Conservation (phyloP, 2,329 filamentous ascomycete species). For the Calonectria multiphialidica region DNA sequence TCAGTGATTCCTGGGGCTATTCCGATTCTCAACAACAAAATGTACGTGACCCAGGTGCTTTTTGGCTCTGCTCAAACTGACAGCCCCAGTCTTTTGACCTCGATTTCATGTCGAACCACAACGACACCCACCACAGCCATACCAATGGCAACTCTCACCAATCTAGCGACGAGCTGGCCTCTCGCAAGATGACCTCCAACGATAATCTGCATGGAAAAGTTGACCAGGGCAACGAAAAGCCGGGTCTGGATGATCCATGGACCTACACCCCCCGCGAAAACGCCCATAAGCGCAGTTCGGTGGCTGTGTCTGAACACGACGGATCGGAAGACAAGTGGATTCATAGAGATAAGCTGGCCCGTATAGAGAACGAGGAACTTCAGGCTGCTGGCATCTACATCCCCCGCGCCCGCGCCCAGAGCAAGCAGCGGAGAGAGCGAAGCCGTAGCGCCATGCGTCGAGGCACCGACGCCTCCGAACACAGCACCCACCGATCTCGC, state of each 20-base stretch:
- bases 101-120: slow-evolving; percentile 26
- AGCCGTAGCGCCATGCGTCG: slow-evolving; percentile 51
- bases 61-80: slow-evolving; percentile 25
- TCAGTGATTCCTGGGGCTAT: slow-evolving; percentile 59
- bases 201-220: slow-evolving; percentile 47
- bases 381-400: slow-evolving; percentile 81
- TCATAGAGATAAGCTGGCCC: slow-evolving; percentile 84
- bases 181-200: slow-evolving; percentile 52
- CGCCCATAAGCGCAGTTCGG: slow-evolving; percentile 41
- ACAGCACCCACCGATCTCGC: slow-evolving; percentile 47
- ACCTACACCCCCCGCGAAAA: slow-evolving; percentile 37
- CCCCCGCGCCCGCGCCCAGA: slow-evolving; percentile 65
- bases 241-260: slow-evolving; percentile 38
- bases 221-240: slow-evolving; percentile 40
- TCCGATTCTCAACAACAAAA: slow-evolving; percentile 47
- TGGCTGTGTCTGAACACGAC: slow-evolving; percentile 53
- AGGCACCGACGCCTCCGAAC: slow-evolving; percentile 48
- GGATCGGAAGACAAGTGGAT: slow-evolving; percentile 77
- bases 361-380: slow-evolving; percentile 84
- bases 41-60: slow-evolving; percentile 47
- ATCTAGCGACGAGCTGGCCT: slow-evolving; percentile 42
- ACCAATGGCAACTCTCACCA: slow-evolving; percentile 43
- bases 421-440: slow-evolving; percentile 58
- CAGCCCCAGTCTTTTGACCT: slow-evolving; percentile 34
- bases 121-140: slow-evolving; percentile 33